phyloP scores from a whole-genome alignment of 2,329 filamentous ascomycete species.

The Aspergillus terreus region DNA sequence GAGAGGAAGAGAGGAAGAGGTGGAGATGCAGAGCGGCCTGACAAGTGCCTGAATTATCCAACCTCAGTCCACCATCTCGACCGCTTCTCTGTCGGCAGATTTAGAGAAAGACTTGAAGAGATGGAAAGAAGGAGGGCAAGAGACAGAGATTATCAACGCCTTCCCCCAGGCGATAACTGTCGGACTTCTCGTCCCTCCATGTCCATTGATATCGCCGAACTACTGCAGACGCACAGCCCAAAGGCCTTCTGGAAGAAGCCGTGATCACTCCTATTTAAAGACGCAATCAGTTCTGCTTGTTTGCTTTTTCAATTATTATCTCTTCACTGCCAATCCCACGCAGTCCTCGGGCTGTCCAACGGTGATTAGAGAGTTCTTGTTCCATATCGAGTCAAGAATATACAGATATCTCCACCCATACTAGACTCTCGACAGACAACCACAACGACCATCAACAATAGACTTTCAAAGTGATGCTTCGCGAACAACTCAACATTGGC shows the following conservation, averaged over 20 bases:
- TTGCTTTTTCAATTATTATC: too few relatives aligned
- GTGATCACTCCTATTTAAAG: too few relatives aligned
- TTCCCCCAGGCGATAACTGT: neutral
- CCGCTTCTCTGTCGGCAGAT: neutral
- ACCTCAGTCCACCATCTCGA: neutral
- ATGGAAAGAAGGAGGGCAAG: neutral
- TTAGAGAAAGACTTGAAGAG: neutral
- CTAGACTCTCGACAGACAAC: neutral
- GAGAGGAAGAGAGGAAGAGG: conserved; percentile 1
- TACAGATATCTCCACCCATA: neutral
- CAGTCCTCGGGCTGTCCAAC: too few relatives aligned
- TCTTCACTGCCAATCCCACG: too few relatives aligned
- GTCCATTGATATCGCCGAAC: neutral
- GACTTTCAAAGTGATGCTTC: conserved; percentile 23
- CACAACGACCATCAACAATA: neutral
- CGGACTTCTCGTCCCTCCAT: neutral
- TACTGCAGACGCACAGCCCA: conserved; percentile 17
- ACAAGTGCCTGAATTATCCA: conserved; percentile 18
- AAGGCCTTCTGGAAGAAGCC: conserved; percentile 19
- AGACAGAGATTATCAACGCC: neutral
- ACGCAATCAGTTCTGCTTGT: neutral
- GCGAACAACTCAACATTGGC: conserved; percentile 10
- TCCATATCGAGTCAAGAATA: too few relatives aligned
- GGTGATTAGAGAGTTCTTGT: too few relatives aligned
- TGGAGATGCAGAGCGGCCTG: conserved; percentile 24